Base-by-base conservation (phyloP, 192 early-diverging fungal genomes). In the Thoreauomyces humboldtii region DNA sequence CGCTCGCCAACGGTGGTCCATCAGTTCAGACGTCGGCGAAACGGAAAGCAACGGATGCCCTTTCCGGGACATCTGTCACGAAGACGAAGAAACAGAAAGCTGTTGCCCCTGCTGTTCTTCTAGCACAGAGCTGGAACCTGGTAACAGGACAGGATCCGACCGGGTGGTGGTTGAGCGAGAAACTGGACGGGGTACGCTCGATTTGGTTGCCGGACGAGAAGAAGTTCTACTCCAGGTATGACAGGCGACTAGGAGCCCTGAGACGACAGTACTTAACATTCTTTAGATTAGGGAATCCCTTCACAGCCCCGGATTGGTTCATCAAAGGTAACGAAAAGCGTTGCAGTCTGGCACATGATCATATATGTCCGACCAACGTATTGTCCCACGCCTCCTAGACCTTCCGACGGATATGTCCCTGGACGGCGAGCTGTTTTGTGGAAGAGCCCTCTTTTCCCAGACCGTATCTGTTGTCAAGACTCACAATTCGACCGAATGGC, bases 131-230 rank as follows among this genome's bases (percentile, higher is more conserved):
- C 14, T 70, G 50, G 47, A 36, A 69, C 47, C 17, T 63, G 15
- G 68, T 27, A 7, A 54, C 34, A 57, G 55, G 55, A 37, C 4
- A 7, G 11, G 85, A 90, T 54, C 86, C 86, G 14, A 78, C 81
- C 12, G 88, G 88, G 14, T 90, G 82, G 76, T 88, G 85, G 85
- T 78, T 89, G 38, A 74, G 77, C 7, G 88, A 90, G 69, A 90
- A 90, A 58, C 73, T 89, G 17, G 88, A 89, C 55, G 88, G 88
- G 22, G 86, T 89, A 0, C 69, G 88, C 4, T 83, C 86, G 1
- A 81, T 76, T 42, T 89, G 82, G 75, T 80, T 87, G 58, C 80
- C 78, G 43, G 71, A 57, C 24, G 41, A 50, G 41, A 35, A 65
- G 12, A 48, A 57, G 21, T 80, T 88, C 24, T 69, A 77, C n/a